Conservation (phyloP, 148 eudicot species). For the Spergularia bocconei region DNA sequence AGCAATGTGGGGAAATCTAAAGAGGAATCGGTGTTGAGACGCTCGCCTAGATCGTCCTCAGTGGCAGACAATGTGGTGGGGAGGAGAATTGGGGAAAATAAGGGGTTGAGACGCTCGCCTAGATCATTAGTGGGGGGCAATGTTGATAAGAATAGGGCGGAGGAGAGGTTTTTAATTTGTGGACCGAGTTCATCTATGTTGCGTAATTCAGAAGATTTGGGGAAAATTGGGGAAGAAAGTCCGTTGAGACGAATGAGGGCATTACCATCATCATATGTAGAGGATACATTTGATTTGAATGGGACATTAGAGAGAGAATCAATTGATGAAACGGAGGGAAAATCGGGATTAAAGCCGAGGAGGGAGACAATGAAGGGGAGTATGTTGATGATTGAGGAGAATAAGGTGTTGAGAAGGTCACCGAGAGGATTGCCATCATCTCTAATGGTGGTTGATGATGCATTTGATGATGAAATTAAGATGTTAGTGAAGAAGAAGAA, state of each 20-base stretch:
- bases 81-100: not conserved
- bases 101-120: not conserved
- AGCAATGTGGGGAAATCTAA: not conserved
- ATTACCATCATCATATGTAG: not conserved
- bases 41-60: not conserved
- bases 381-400: conserved; percentile 22
- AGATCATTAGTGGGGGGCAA: not conserved
- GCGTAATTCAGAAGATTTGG: not conserved
- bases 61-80: not conserved
- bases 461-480: conserved; percentile 28
- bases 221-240: not conserved
- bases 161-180: not conserved
- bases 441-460: conserved; percentile 23
- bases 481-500: conserved; percentile 19
- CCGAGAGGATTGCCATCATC: conserved; percentile 31
- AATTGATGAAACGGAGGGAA: not conserved
- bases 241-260: not conserved
- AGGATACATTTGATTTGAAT: too few relatives aligned
- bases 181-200: not conserved
- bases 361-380: conserved; percentile 14
- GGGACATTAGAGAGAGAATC: not conserved
- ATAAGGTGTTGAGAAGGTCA: conserved; percentile 33
- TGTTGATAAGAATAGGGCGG: not conserved
- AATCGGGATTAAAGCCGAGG: not conserved
- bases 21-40: not conserved